Evolutionary conservation across 192 early-diverging fungal genomes (phyloP), one percentile per base, ranked within the genome.

Genomic region (Backusella circina): DNA sequence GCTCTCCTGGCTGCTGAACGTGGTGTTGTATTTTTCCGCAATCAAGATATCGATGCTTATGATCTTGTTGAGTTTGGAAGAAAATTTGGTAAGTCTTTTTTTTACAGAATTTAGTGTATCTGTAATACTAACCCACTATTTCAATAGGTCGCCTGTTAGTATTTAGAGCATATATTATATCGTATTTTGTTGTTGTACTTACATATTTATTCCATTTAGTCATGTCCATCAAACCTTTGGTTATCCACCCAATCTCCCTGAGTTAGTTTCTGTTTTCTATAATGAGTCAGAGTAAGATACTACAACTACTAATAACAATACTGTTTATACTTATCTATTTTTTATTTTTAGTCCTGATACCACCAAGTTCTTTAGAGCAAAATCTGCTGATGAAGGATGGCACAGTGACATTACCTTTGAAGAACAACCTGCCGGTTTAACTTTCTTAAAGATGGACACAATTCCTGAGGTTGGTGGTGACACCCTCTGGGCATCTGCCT

Each of bases 1-100:
- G 80, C 73, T n/a, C 28, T 75, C 16, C 32, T 81, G n/a, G 72
- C 70, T 28, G 80, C 76, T 18, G 79, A 80, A 13, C 79, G 79
- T 10, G 79, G 79, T 36, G 79, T 80, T 30, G 79, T 80, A 0
- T 80, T 76, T 32, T 80, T 80, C 75, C 65, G 74, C 9, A n/a
- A 76, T 9, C 79, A 80, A 51, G 70, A 80, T 0, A 80, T 80
- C 12, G 47, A 65, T 31, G n/a, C 65, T 8, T 32, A 80, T 9
- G 50, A 80, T 33, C 30, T n/a, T 7, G 23, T 54, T 2, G 79
- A 80, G 16, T 32, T 80, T 31, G 79, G 79, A 51, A 66, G 38
- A 28, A 54, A 80, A 66, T 80, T 68, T 80, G 79, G n/a, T n/a
- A n/a, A n/a, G n/a, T n/a, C n/a, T n/a, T n/a, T n/a, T n/a, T n/a